A percentile compares a stretch with the other conserved stretches of the same genome.
Conservation (phyloP, 805 yeast species). For the Starmerella vitae region DNA sequence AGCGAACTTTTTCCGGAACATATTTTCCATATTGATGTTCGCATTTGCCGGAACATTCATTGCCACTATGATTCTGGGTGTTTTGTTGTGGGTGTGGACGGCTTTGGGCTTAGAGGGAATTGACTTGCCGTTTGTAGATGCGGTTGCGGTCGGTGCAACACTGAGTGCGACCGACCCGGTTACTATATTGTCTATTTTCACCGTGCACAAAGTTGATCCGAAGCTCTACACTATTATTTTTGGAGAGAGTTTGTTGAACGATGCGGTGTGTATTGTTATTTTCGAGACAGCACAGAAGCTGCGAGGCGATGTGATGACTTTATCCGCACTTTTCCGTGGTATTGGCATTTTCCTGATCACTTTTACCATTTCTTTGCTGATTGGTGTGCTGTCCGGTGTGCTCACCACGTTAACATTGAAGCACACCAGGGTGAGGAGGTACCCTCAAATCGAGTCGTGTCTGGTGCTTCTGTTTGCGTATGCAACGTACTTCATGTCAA, state of each 20-base stretch:
- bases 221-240: conserved; percentile 91
- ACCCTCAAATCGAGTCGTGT: conserved; percentile 96
- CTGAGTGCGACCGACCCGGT: conserved; percentile 98
- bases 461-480: conserved; percentile 80
- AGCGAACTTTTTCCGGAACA: conserved; percentile 83
- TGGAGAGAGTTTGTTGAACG: conserved; percentile 90
- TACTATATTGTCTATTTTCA: conserved; percentile 87
- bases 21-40: conserved; percentile 78
- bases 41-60: conserved; percentile 96
- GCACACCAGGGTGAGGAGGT: conserved; percentile 83
- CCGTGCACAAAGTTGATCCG: conserved; percentile 96
- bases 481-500: conserved; percentile 92
- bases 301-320: conserved; percentile 68
- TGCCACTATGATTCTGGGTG: conserved; percentile 82
- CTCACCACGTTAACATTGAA: conserved; percentile 79
- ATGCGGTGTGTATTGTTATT: conserved; percentile 97
- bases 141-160: conserved; percentile 94
- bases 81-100: conserved; percentile 78
- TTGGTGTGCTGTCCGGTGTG: conserved; percentile 79
- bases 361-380: conserved; percentile 76
- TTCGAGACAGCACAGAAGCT: conserved; percentile 96
- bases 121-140: conserved; percentile 86
- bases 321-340: conserved; percentile 63
- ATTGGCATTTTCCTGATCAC: conserved; percentile 85
- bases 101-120: conserved; percentile 81